Percentiles rank a stretch among this genome's conserved stretches.
Conservation (phyloP, 1,284 basidiomycete species). For the Sanghuangporus baumii region DNA sequence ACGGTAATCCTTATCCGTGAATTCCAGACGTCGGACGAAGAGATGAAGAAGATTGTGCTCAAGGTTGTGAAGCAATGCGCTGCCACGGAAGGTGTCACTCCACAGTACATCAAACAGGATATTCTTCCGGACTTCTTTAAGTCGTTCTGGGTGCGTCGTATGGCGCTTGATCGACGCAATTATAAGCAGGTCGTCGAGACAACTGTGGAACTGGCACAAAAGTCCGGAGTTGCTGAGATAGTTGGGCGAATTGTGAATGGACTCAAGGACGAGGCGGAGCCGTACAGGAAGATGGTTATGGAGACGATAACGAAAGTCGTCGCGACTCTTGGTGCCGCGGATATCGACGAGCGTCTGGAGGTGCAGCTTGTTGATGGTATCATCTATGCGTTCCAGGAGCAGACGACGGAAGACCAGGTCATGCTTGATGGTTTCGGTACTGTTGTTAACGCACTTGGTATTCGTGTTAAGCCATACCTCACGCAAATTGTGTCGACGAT, state of each 20-base stretch:
- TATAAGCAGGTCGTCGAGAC: slow-evolving; percentile 98
- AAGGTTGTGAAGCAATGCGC: slow-evolving; percentile 99
- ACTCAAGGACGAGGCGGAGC: slow-evolving; percentile 94
- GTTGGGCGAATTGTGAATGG: slow-evolving; percentile 94
- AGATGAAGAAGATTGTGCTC: slow-evolving; percentile 99
- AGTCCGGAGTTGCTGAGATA: slow-evolving; percentile 94
- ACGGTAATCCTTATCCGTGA: slow-evolving; percentile 98
- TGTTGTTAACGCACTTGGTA: slow-evolving; percentile 89
- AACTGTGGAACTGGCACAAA: slow-evolving; percentile 95
- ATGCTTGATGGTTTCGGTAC: slow-evolving; percentile 99
- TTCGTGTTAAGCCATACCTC: slow-evolving; percentile 98
- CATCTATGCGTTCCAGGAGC: slow-evolving; percentile 99
- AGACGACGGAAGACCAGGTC: slow-evolving; percentile 97
- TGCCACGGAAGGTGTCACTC: slow-evolving; percentile 93
- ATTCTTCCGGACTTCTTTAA: slow-evolving; percentile 99
- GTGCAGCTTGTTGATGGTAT: slow-evolving; percentile 95
- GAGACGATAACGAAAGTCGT: slow-evolving; percentile 99
- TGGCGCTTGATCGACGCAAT: slow-evolving; percentile 96
- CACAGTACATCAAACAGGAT: slow-evolving; percentile 92
- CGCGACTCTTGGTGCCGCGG: slow-evolving; percentile 87
- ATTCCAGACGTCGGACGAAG: slow-evolving; percentile 99
- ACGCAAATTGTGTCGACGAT: slow-evolving; percentile 99
- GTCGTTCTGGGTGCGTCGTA: slow-evolving; percentile 95
- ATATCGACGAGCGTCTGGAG: slow-evolving; percentile 95
- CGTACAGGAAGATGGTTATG: slow-evolving; percentile 99